Evolutionary conservation across 1,284 basidiomycete species (phyloP).

Genomic region (Sphaerobolus stellatus): DNA sequence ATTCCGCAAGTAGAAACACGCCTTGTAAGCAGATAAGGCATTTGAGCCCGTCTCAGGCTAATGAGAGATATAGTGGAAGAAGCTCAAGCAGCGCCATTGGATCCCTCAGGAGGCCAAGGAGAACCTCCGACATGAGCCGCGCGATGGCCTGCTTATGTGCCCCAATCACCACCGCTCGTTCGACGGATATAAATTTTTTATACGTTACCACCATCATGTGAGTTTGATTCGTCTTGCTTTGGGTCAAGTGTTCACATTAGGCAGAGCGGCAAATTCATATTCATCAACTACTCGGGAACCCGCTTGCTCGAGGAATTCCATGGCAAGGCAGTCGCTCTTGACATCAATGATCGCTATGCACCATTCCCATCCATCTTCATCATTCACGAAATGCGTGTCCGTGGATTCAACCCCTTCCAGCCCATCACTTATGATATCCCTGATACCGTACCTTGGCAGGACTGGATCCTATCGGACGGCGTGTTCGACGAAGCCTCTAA

Average conservation of each 20-base stretch:
- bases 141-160: too few species aligned
- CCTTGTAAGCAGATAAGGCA: too few species aligned
- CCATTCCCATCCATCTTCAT: slow-evolving; percentile 32
- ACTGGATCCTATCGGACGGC: slow-evolving; percentile 22
- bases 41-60: too few species aligned
- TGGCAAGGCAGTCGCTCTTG: slow-evolving; percentile 24
- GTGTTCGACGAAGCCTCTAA: slow-evolving; percentile 12
- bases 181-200: too few species aligned
- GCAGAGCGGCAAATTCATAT: slow-evolving; percentile 22
- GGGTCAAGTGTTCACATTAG: neutral
- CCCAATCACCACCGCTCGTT: too few species aligned
- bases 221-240: too few species aligned
- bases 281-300: slow-evolving; percentile 20
- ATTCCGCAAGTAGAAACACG: too few species aligned
- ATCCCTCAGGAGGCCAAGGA: too few species aligned
- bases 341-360: slow-evolving; percentile 12
- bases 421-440: slow-evolving; percentile 3
- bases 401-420: slow-evolving; percentile 27
- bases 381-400: slow-evolving; percentile 32
- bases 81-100: too few species aligned
- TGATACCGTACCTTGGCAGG: slow-evolving; percentile 21
- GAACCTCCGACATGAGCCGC: too few species aligned
- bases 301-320: slow-evolving; percentile 17
- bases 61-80: too few species aligned
- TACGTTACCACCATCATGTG: too few species aligned